Conservation (phyloP, 495 filamentous ascomycete genomes). For the Lepraria neglecta region DNA sequence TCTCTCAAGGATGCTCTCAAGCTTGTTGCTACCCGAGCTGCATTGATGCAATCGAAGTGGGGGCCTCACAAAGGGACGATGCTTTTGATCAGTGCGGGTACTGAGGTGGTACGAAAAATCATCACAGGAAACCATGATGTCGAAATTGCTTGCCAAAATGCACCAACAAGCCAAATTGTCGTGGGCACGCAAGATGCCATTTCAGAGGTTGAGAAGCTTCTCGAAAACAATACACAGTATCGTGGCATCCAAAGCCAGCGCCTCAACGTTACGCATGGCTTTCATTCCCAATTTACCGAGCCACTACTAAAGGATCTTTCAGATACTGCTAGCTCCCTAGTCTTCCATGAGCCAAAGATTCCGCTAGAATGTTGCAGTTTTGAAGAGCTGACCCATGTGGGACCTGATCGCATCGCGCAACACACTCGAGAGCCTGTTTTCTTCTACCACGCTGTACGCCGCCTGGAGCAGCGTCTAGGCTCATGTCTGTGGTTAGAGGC, state of each 20-base stretch:
- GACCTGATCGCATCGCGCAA: conserved; percentile 28
- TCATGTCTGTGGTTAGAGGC: conserved; percentile 46
- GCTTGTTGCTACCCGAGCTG: conserved; percentile 41
- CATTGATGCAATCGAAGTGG: conserved; percentile 42
- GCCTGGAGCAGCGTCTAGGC: conserved; percentile 35
- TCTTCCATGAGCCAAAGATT: conserved; percentile 29
- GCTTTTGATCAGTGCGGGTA: conserved; percentile 32
- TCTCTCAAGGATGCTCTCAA: conserved; percentile 36
- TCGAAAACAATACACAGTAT: conserved; percentile 10
- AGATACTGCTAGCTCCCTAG: conserved; percentile 24
- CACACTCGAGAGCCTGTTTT: conserved; percentile 48
- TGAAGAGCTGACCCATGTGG: background rate
- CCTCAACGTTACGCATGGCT: conserved; percentile 39
- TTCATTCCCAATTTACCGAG: conserved; percentile 40
- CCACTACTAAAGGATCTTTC: conserved; percentile 31
- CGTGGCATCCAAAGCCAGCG: conserved; percentile 23
- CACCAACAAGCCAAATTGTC: conserved; percentile 30
- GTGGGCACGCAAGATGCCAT: conserved; percentile 30
- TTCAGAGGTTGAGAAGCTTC: conserved; percentile 16
- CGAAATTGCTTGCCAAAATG: conserved; percentile 41
- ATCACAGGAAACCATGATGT: conserved; percentile 12
- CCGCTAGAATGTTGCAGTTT: conserved; percentile 32
- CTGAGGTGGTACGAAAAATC: background rate
- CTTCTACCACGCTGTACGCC: conserved; percentile 44
- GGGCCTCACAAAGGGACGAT: conserved; percentile 44